Conservation (phyloP, 768 basidiomycete species). For the Podaxis sp. region DNA sequence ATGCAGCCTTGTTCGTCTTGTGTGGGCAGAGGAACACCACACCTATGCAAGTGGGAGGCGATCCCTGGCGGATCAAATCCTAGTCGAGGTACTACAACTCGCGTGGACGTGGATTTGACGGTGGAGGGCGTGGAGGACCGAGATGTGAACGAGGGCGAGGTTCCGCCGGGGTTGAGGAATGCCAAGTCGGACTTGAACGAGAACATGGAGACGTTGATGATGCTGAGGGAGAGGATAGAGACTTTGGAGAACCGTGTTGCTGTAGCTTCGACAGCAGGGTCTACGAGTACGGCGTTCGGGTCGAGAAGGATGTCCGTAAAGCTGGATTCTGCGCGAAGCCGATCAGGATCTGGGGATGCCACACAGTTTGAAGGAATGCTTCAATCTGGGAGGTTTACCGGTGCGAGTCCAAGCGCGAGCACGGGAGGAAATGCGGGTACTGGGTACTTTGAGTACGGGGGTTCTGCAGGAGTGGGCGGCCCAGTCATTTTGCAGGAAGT, state of each 20-base stretch:
- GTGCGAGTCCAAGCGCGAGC: background rate
- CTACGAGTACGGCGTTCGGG: too few relatives aligned
- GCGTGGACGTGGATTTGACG: constrained; percentile 4
- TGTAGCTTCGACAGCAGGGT: background rate
- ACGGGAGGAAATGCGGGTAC: background rate
- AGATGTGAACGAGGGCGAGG: constrained; percentile 2
- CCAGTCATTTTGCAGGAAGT: background rate
- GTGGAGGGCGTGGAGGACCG: background rate
- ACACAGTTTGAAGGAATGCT: background rate
- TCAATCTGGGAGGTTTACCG: background rate
- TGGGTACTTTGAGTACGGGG: background rate
- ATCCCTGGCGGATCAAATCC: constrained; percentile 39
- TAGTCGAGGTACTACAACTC: constrained; percentile 28
- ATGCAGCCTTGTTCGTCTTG: constrained; percentile 42
- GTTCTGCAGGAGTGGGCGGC: background rate
- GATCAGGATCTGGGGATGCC: too few relatives aligned
- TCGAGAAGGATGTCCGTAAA: too few relatives aligned
- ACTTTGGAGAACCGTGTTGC: constrained; percentile 6
- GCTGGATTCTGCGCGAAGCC: too few relatives aligned
- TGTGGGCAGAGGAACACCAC: constrained; percentile 35
- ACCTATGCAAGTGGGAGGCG: constrained; percentile 46
- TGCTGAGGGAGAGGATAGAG: constrained; percentile 1
- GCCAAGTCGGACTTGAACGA: constrained; percentile 6
- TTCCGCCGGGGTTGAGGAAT: background rate
- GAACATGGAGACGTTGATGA: constrained; percentile 6